These are phyloP conservation scores for Solanum etuberosum DNA, from an alignment of 257 asterid genomes.

Conservation along the genomic window DNA sequence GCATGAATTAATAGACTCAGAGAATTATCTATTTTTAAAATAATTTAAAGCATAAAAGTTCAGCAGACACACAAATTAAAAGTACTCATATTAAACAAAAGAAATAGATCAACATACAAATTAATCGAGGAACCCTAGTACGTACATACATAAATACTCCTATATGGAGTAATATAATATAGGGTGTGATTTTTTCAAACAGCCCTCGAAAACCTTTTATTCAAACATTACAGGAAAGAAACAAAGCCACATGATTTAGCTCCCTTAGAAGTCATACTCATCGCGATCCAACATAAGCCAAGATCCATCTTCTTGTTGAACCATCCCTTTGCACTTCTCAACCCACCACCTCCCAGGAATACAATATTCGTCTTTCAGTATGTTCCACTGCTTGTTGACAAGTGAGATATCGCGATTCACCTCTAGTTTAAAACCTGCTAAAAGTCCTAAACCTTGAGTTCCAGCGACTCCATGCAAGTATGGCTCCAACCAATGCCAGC, in stretches of 20 bases:
- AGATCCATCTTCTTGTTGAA: constrained; percentile 27
- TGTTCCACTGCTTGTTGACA: constrained; percentile 10
- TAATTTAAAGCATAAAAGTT: not conserved
- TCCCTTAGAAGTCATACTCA: not conserved
- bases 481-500: constrained; percentile 54
- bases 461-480: constrained; percentile 48
- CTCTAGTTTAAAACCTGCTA: not conserved
- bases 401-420: not conserved
- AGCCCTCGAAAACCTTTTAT: not conserved
- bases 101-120: not conserved
- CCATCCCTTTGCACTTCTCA: constrained; percentile 45
- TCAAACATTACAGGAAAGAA: not conserved
- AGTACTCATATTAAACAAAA: not conserved
- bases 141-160: not conserved
- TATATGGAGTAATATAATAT: not conserved
- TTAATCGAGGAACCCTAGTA: not conserved
- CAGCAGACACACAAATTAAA: not conserved
- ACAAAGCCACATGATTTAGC: not conserved
- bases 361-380: constrained; percentile 35
- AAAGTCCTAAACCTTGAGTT: not conserved
- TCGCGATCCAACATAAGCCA: constrained; percentile 60
- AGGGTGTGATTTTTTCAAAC: not conserved
- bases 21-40: not conserved
- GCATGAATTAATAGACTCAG: not conserved
- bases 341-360: constrained; percentile 60